Evolutionary conservation across 768 basidiomycete species (phyloP).

Genomic region (Macrolepiota fuliginosa): DNA sequence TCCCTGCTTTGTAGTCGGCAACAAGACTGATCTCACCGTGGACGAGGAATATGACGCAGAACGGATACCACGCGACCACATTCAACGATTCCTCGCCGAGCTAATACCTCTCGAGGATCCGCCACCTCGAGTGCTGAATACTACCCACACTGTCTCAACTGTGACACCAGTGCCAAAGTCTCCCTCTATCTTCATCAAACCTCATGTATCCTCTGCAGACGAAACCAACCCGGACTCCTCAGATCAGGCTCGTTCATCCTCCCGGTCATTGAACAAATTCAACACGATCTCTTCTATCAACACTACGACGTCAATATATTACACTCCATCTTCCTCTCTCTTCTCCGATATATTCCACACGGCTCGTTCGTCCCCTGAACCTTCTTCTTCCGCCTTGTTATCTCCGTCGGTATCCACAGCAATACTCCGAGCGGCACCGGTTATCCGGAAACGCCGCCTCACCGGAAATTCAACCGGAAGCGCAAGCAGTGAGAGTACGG

Average conservation of each 20-base stretch:
- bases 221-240: constrained; percentile 4
- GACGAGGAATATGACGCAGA: constrained; percentile 18
- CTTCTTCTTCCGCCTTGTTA: constrained; percentile 15
- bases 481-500: constrained; percentile 45
- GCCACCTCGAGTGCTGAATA: background rate
- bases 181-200: constrained; percentile 14
- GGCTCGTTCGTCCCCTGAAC: constrained; percentile 58
- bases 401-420: constrained; percentile 12
- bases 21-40: constrained; percentile 64
- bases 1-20: constrained; percentile 76
- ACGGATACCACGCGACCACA: constrained; percentile 38
- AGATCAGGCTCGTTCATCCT: constrained; percentile 45
- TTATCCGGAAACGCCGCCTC: constrained; percentile 20
- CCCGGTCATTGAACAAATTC: constrained; percentile 38
- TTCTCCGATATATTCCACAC: constrained; percentile 63
- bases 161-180: background rate
- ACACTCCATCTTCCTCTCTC: constrained; percentile 79
- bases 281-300: constrained; percentile 58
- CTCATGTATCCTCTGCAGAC: constrained; percentile 14
- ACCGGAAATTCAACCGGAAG: constrained; percentile 30
- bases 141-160: background rate
- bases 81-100: constrained; percentile 51
- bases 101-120: constrained; percentile 44
- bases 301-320: constrained; percentile 62
- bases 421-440: constrained; percentile 18